phyloP scores from a whole-genome alignment of 371 early-diverging fungal genomes.

The Gilbertella persicaria region DNA sequence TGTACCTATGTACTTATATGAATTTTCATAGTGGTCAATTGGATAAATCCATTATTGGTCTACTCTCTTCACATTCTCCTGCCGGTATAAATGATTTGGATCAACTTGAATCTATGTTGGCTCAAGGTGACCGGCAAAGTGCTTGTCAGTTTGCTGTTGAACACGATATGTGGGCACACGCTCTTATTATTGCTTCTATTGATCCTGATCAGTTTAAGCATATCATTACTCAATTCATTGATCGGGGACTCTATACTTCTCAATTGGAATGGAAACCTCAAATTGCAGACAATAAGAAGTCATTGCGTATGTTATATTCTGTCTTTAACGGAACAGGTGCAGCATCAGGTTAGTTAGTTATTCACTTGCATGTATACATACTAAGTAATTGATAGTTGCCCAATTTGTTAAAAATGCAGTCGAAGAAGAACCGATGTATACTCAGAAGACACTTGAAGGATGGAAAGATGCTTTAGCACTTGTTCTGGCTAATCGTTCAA shows the following conservation, averaged over 20 bases:
- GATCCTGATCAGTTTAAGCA: conserved; percentile 73
- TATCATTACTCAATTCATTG: conserved; percentile 71
- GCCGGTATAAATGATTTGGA: no score
- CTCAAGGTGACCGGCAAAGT: conserved; percentile 71
- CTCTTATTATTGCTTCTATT: conserved; percentile 83
- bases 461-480: conserved; percentile 74
- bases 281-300: conserved; percentile 53
- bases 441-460: conserved; percentile 40
- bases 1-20: background rate
- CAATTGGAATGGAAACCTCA: conserved; percentile 18
- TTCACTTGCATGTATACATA: background rate
- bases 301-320: conserved; percentile 71
- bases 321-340: conserved; percentile 71
- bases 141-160: conserved; percentile 74
- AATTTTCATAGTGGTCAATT: conserved; percentile 10
- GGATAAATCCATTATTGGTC: conserved; percentile 19
- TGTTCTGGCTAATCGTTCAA: conserved; percentile 82
- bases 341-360: conserved; percentile 41
- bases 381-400: conserved; percentile 17
- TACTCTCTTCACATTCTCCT: conserved; percentile 17
- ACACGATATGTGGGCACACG: conserved; percentile 84
- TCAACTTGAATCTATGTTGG: conserved; percentile 62
- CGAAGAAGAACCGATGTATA: conserved; percentile 4
- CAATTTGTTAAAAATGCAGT: conserved; percentile 24
- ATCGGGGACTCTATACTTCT: conserved; percentile 47